These are phyloP conservation scores for Arthrinium puccinioides DNA, from an alignment of 2,329 filamentous ascomycete species.

Conservation along the genomic window DNA sequence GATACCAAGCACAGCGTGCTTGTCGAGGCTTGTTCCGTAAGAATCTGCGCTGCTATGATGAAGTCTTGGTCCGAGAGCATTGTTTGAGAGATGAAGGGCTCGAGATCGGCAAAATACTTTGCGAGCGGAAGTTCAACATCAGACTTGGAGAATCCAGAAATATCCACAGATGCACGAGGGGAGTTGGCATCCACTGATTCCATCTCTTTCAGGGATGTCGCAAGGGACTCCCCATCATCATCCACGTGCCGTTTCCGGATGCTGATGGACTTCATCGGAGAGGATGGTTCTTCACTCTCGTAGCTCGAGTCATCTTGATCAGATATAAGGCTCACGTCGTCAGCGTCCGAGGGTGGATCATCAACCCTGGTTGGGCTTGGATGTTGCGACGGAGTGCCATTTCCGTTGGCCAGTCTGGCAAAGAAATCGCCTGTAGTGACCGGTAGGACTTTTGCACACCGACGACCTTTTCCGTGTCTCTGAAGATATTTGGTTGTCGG, in stretches of 20 bases:
- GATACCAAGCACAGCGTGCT: slow-evolving; percentile 32
- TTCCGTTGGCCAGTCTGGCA: slow-evolving; percentile 26
- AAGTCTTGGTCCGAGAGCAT: slow-evolving; percentile 49
- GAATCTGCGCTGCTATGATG: slow-evolving; percentile 60
- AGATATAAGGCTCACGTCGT: slow-evolving; percentile 44
- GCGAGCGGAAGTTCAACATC: slow-evolving; percentile 44
- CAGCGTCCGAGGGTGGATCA: slow-evolving; percentile 34
- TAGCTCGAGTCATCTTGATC: slow-evolving; percentile 49
- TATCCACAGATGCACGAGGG: slow-evolving; percentile 38
- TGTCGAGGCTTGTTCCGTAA: slow-evolving; percentile 62
- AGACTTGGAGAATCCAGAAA: slow-evolving; percentile 39
- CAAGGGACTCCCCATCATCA: slow-evolving; percentile 47
- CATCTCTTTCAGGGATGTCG: slow-evolving; percentile 41
- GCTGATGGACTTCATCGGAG: slow-evolving; percentile 39
- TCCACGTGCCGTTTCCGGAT: slow-evolving; percentile 34
- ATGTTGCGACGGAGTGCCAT: slow-evolving; percentile 26
- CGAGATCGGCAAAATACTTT: slow-evolving; percentile 52
- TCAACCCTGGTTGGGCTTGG: slow-evolving; percentile 32
- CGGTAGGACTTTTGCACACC: slow-evolving; percentile 27
- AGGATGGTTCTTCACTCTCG: slow-evolving; percentile 40
- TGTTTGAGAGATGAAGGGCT: slow-evolving; percentile 40
- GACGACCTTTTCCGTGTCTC: slow-evolving; percentile 35
- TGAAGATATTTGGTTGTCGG: slow-evolving; percentile 42
- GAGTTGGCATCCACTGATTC: slow-evolving; percentile 39
- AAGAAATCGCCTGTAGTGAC: slow-evolving; percentile 28